Conservation (phyloP, 805 yeast genomes). For the Debaryomyces castellii region DNA sequence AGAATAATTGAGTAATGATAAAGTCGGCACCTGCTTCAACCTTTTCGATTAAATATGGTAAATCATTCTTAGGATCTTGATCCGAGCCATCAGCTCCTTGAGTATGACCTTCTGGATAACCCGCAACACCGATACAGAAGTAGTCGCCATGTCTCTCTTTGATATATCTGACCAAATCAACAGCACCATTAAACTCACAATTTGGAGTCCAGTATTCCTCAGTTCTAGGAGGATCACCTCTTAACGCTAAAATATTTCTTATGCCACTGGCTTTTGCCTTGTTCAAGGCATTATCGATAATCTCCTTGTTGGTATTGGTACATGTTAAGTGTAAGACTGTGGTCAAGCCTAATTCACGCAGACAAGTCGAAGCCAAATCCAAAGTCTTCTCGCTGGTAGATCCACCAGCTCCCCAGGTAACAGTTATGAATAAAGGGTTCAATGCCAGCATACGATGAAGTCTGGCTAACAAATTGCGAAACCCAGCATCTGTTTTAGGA, state of each 20-base stretch:
- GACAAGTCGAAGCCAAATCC: conserved; percentile 77
- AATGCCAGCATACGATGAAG: conserved; percentile 84
- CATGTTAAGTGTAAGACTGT: conserved; percentile 95
- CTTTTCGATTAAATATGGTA: conserved; percentile 80
- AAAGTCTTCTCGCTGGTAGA: conserved; percentile 84
- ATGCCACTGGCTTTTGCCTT: conserved; percentile 78
- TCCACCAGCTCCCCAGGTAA: conserved; percentile 99
- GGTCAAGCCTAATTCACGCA: conserved; percentile 73
- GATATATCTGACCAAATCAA: conserved; percentile 83
- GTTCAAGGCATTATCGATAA: conserved; percentile 76
- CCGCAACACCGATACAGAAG: conserved; percentile 95
- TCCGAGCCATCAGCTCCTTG: conserved; percentile 71
- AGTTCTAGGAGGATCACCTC: conserved; percentile 95
- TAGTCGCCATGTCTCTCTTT: conserved; percentile 68
- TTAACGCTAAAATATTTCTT: conserved; percentile 81
- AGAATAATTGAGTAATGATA: conserved; percentile 87
- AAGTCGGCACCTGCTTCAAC: conserved; percentile 94
- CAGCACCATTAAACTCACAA: conserved; percentile 72
- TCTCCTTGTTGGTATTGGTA: conserved; percentile 78
- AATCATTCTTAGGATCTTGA: conserved; percentile 67
- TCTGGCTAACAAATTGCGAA: conserved; percentile 80
- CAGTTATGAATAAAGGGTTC: conserved; percentile 86
- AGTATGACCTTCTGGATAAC: conserved; percentile 96
- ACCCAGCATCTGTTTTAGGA: conserved; percentile 90
- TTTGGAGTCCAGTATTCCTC: conserved; percentile 57